These are phyloP conservation scores for Solanum dulcamara DNA, from an alignment of 257 asterid species.

Conservation along the genomic window DNA sequence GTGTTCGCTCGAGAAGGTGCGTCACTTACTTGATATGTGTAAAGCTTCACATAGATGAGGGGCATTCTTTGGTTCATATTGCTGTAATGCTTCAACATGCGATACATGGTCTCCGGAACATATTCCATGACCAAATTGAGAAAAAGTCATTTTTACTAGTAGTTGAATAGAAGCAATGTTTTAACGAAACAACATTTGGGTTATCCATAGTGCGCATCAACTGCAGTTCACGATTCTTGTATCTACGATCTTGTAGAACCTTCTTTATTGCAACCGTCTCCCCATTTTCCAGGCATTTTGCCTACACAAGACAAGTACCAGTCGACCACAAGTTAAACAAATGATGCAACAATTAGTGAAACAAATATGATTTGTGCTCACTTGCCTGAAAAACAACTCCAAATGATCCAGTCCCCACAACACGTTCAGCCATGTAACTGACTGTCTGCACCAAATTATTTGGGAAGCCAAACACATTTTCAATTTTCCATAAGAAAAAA, in stretches of 20 bases:
- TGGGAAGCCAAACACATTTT: background rate
- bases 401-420: slow-evolving; percentile 49
- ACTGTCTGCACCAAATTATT: slow-evolving; percentile 27
- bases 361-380: background rate
- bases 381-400: slow-evolving; percentile 34
- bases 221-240: slow-evolving; percentile 90
- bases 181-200: slow-evolving; percentile 80
- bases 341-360: background rate
- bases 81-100: slow-evolving; percentile 68
- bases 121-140: slow-evolving; percentile 95
- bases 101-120: slow-evolving; percentile 75
- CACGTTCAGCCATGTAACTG: slow-evolving; percentile 54
- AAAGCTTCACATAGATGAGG: slow-evolving; percentile 80
- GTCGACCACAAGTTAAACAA: background rate
- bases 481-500: background rate
- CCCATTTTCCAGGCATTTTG: slow-evolving; percentile 92
- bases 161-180: slow-evolving; percentile 88
- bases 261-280: slow-evolving; percentile 94
- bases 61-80: slow-evolving; percentile 80
- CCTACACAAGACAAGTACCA: slow-evolving; percentile 27
- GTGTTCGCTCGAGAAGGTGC: background rate
- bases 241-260: slow-evolving; percentile 89
- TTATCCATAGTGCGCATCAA: slow-evolving; percentile 92
- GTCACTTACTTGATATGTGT: slow-evolving; percentile 68
- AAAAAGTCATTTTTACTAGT: slow-evolving; percentile 78